These are phyloP conservation scores for Anisodus acutangulus DNA, from an alignment of 257 asterid genomes.

Conservation along the genomic window DNA sequence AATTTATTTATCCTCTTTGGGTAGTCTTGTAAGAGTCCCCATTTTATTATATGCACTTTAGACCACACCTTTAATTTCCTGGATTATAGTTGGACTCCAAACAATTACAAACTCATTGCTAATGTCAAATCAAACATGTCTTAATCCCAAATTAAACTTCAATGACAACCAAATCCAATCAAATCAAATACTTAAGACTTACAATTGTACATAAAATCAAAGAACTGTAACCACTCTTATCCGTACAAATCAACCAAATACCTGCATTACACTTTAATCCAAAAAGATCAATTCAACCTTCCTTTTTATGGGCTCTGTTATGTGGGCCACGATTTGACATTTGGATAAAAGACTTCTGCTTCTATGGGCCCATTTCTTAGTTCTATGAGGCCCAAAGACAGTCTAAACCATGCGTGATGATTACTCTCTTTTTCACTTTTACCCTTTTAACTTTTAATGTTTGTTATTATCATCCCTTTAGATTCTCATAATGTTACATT, in stretches of 20 bases:
- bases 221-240: neutral
- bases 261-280: conserved; percentile 20
- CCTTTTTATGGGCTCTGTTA: neutral
- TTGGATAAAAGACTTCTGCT: conserved; percentile 24
- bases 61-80: neutral
- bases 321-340: conserved; percentile 32
- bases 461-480: neutral
- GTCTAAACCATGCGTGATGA: conserved; percentile 48
- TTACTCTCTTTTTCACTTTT: conserved; percentile 28
- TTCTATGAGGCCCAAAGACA: conserved; percentile 35
- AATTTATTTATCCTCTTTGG: neutral
- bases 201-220: conserved; percentile 21
- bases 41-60: neutral
- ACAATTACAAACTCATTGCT: conserved; percentile 9
- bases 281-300: neutral
- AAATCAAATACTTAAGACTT: conserved; percentile 3
- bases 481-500: conserved; percentile 11
- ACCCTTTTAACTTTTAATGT: neutral
- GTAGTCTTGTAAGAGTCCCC: neutral
- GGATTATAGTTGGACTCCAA: neutral
- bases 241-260: neutral
- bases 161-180: conserved; percentile 8
- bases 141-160: neutral
- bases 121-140: conserved; percentile 25
- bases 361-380: conserved; percentile 36